phyloP scores from a whole-genome alignment of 164 flowering plant genomes.

The Dillenia suffruticosa region DNA sequence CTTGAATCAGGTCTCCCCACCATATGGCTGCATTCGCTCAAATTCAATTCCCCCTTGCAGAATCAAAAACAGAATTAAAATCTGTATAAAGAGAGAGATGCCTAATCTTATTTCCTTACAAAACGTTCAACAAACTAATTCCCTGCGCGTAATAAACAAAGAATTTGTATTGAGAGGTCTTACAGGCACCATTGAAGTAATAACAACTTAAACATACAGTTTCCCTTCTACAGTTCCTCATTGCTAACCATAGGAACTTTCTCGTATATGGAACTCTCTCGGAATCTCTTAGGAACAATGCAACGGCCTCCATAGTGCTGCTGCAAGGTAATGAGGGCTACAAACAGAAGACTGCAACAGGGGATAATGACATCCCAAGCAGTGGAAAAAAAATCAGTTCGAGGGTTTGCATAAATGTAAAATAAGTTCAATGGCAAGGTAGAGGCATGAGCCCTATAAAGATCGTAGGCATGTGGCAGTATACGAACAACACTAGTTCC shows the following conservation, averaged over 20 bases:
- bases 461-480: slow-evolving; percentile 69
- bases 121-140: no score
- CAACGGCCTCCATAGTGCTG: slow-evolving; percentile 59
- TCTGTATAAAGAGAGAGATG: no score
- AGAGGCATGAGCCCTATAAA: slow-evolving; percentile 36
- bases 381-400: slow-evolving; percentile 46
- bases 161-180: no score
- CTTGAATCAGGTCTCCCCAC: no score
- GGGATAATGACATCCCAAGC: slow-evolving; percentile 60
- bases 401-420: slow-evolving; percentile 43
- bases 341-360: slow-evolving; percentile 37
- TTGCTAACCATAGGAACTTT: slow-evolving; percentile 26
- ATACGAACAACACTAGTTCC: slow-evolving; percentile 51
- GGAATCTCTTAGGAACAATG: slow-evolving; percentile 37
- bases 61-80: no score
- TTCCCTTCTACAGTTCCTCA: neutral
- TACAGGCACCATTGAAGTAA: no score
- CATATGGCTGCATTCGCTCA: no score
- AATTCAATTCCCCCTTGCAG: no score
- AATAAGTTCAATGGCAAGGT: slow-evolving; percentile 8
- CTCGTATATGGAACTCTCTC: slow-evolving; percentile 23
- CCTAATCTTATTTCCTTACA: no score
- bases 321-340: slow-evolving; percentile 44
- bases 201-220: no score
- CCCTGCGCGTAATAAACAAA: no score